A percentile compares a stretch with the other conserved stretches of the same genome.
These are phyloP conservation scores for Eimeria maxima DNA, from an alignment of 169 alveolate genomes.

Conservation along the genomic window DNA sequence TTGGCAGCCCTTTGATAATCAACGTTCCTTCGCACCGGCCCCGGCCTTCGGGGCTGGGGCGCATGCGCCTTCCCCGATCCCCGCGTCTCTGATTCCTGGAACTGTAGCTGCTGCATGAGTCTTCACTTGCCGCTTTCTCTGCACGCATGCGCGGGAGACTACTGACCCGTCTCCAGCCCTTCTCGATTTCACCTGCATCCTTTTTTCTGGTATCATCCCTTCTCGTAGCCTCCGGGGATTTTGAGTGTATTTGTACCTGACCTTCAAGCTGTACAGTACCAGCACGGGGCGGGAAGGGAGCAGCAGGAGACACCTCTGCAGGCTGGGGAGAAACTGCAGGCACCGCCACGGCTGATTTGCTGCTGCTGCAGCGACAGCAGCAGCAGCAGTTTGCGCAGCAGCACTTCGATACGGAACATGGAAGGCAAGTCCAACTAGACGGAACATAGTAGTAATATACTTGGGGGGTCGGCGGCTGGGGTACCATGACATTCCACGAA, in stretches of 20 bases:
- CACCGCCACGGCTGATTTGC: not conserved
- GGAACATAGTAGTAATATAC: slow-evolving; percentile 48
- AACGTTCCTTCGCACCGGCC: slow-evolving; percentile 64
- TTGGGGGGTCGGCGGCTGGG: slow-evolving; percentile 42
- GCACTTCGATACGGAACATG: slow-evolving; percentile 21
- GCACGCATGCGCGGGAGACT: slow-evolving; percentile 51
- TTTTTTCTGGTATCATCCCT: slow-evolving; percentile 17
- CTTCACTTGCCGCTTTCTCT: slow-evolving; percentile 24
- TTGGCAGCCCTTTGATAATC: slow-evolving; percentile 56
- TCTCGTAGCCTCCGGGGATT: not conserved
- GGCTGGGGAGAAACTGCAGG: slow-evolving; percentile 28
- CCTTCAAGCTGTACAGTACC: slow-evolving; percentile 56
- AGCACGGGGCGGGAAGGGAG: not conserved
- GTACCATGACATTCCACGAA: slow-evolving; percentile 17
- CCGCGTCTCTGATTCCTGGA: not conserved
- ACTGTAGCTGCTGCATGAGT: not conserved
- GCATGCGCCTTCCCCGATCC: slow-evolving; percentile 16
- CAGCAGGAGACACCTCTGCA: slow-evolving; percentile 11
- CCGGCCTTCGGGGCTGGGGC: slow-evolving; percentile 31
- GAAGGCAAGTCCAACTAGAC: slow-evolving; percentile 22
- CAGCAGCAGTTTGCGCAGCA: slow-evolving; percentile 25
- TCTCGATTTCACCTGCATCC: not conserved
- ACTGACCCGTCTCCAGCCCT: slow-evolving; percentile 67
- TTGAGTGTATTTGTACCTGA: slow-evolving; percentile 5
- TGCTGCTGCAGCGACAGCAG: slow-evolving; percentile 17